These are phyloP conservation scores for Cladophialophora carrionii DNA, from an alignment of 2,329 filamentous ascomycete genomes.

Conservation along the genomic window DNA sequence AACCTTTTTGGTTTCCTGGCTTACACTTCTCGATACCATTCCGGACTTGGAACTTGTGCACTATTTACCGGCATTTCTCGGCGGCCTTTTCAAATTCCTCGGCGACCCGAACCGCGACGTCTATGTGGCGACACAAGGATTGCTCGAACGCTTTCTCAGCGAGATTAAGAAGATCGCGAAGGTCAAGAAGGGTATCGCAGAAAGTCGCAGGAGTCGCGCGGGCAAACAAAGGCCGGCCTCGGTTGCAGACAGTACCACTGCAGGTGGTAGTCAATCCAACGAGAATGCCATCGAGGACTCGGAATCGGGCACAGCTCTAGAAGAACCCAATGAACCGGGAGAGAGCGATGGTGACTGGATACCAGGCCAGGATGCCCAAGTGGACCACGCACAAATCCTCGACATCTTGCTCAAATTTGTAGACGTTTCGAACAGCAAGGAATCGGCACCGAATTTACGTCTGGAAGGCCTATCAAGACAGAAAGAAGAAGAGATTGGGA, in stretches of 20 bases:
- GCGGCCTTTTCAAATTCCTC: conserved; percentile 85
- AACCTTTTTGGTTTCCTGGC: conserved; percentile 95
- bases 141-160: conserved; percentile 83
- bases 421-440: conserved; percentile 51
- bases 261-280: conserved; percentile 26
- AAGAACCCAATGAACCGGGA: conserved; percentile 61
- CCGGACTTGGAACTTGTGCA: conserved; percentile 93
- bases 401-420: conserved; percentile 90
- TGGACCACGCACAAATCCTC: conserved; percentile 88
- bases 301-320: conserved; percentile 55
- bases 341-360: conserved; percentile 89
- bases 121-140: conserved; percentile 86
- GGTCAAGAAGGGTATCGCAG: conserved; percentile 87
- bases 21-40: conserved; percentile 91
- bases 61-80: conserved; percentile 88
- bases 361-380: conserved; percentile 92
- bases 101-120: conserved; percentile 91
- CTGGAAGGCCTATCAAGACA: conserved; percentile 57
- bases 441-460: conserved; percentile 30
- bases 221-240: conserved; percentile 28
- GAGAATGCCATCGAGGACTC: conserved; percentile 43
- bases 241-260: conserved; percentile 42
- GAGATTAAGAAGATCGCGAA: conserved; percentile 95
- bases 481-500: conserved; percentile 74
- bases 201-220: conserved; percentile 73